Evolutionary conservation across 331 rosid species (phyloP).

Genomic region (Cucumis variabilis): DNA sequence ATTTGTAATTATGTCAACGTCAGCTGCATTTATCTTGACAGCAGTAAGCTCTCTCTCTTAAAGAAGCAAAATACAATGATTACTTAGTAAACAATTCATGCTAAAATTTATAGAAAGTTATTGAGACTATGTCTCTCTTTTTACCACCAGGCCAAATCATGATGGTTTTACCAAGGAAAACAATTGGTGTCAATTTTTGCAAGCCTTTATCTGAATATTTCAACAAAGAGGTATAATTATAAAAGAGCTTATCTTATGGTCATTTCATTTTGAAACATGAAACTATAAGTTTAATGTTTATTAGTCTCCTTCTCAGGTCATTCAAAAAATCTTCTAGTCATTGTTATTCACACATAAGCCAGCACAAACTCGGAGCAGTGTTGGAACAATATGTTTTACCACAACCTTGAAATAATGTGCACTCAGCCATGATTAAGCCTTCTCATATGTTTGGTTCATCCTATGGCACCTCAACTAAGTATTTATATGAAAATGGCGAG

Average conservation of each 20-base stretch:
- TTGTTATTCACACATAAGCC: background rate
- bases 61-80: constrained; percentile 28
- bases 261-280: too few species aligned
- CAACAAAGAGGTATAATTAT: too few species aligned
- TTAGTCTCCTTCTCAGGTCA: background rate
- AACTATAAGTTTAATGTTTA: too few species aligned
- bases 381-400: background rate
- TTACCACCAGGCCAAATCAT: too few species aligned
- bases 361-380: background rate
- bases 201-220: too few species aligned
- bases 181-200: too few species aligned
- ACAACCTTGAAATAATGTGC: background rate
- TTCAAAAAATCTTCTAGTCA: background rate
- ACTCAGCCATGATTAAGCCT: too few species aligned
- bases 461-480: too few species aligned
- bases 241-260: too few species aligned
- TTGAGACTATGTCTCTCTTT: too few species aligned
- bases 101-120: background rate
- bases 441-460: too few species aligned
- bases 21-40: constrained; percentile 84
- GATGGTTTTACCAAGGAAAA: too few species aligned
- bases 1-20: constrained; percentile 85
- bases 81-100: background rate
- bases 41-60: constrained; percentile 91
- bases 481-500: background rate